These are phyloP conservation scores for Globisporangium okanoganense DNA, from an alignment of 352 stramenopile species.

Conservation along the genomic window DNA sequence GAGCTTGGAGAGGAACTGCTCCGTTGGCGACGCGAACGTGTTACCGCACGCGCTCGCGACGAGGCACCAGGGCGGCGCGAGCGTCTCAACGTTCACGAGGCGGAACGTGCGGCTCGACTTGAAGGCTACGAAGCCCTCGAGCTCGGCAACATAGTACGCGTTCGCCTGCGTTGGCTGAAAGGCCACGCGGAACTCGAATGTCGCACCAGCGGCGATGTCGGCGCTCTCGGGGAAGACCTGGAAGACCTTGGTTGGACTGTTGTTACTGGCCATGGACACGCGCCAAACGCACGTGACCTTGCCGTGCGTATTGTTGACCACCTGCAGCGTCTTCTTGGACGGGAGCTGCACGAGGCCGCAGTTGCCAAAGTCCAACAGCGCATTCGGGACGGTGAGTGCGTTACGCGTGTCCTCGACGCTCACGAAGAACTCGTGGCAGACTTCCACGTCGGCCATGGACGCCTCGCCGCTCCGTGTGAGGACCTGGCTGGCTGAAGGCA, in stretches of 20 bases:
- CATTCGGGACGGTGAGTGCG: conserved; percentile 35
- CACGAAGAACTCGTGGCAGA: conserved; percentile 86
- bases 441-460: conserved; percentile 60
- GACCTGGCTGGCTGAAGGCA: conserved; percentile 33
- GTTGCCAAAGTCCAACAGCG: conserved; percentile 79
- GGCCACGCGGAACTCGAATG: conserved; percentile 73
- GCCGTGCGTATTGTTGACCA: conserved; percentile 85
- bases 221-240: conserved; percentile 60
- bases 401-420: conserved; percentile 55
- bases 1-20: conserved; percentile 90
- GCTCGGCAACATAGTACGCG: conserved; percentile 88
- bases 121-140: conserved; percentile 88
- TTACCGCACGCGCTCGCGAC: conserved; percentile 75
- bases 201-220: conserved; percentile 79
- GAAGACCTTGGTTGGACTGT: conserved; percentile 34
- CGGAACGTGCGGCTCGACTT: conserved; percentile 93
- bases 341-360: conserved; percentile 50
- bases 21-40: conserved; percentile 75
- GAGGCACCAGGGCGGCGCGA: conserved; percentile 89
- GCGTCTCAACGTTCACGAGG: conserved; percentile 90
- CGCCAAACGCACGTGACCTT: conserved; percentile 83
- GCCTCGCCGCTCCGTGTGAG: conserved; percentile 85
- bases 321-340: conserved; percentile 64
- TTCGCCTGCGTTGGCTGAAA: conserved; percentile 80
- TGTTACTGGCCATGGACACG: conserved; percentile 33